Conservation (phyloP, 805 yeast species). For the Ogataea nonfermentans region DNA sequence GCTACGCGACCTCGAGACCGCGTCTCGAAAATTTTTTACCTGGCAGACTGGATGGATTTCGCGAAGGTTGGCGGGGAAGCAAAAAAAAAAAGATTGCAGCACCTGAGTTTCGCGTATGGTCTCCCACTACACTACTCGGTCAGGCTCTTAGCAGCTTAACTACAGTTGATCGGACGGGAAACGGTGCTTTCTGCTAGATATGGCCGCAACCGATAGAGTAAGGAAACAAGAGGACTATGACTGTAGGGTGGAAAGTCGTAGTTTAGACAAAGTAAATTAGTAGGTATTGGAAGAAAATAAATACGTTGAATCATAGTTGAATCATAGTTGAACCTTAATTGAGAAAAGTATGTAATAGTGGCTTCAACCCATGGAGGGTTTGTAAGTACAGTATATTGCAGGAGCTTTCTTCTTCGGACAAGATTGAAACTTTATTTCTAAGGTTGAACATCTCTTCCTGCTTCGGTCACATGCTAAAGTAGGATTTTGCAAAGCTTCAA, state of each 20-base stretch:
- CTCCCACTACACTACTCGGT: slow-evolving; percentile 55
- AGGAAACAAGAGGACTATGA: slow-evolving; percentile 8
- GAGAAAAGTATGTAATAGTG: too few species aligned
- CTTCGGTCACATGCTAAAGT: too few species aligned
- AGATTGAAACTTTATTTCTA: neutral
- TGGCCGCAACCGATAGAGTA: slow-evolving; percentile 49
- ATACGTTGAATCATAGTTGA: too few species aligned
- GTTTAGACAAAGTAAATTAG: neutral
- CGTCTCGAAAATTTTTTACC: neutral
- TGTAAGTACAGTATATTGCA: too few species aligned
- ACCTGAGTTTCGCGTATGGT: slow-evolving; percentile 58
- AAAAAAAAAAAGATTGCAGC: slow-evolving; percentile 33
- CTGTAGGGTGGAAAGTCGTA: slow-evolving; percentile 1
- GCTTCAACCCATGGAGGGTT: too few species aligned
- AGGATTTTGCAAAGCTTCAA: too few species aligned
- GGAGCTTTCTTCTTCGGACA: neutral
- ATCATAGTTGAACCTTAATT: too few species aligned
- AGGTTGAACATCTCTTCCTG: too few species aligned
- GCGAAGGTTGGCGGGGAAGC: slow-evolving; percentile 2
- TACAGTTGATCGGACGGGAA: slow-evolving; percentile 62
- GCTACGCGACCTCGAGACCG: slow-evolving; percentile 3
- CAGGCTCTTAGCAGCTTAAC: slow-evolving; percentile 45
- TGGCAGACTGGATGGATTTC: neutral
- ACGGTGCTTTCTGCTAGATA: slow-evolving; percentile 59
- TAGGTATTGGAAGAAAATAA: neutral